Evolutionary conservation across 2,329 filamentous ascomycete species (phyloP).

Genomic region (Penicillium freii): DNA sequence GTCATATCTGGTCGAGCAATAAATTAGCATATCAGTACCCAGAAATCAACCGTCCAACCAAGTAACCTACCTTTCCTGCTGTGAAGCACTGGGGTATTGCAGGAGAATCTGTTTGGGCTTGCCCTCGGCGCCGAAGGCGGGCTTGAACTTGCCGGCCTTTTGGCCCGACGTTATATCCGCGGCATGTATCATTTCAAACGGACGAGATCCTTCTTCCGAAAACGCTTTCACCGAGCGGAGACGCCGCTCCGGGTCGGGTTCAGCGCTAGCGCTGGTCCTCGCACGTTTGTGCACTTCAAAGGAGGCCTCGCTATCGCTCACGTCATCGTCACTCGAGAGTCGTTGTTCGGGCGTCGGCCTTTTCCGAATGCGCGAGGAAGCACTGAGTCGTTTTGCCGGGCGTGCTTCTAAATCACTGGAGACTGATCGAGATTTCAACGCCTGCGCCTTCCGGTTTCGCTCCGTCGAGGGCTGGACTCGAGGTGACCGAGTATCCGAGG

Average conservation of each 20-base stretch:
- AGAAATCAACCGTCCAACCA: not conserved
- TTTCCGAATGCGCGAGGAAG: constrained; percentile 36
- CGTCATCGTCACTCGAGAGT: constrained; percentile 43
- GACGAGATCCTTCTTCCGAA: constrained; percentile 37
- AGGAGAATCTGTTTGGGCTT: constrained; percentile 59
- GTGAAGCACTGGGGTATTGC: constrained; percentile 77
- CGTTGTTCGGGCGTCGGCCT: constrained; percentile 40
- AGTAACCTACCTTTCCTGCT: constrained; percentile 60
- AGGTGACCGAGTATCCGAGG: constrained; percentile 21
- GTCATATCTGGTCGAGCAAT: constrained; percentile 55
- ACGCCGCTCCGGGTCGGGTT: constrained; percentile 45
- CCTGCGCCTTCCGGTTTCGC: constrained; percentile 24
- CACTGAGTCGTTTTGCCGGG: constrained; percentile 33
- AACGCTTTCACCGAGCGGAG: constrained; percentile 49
- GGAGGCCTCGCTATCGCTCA: constrained; percentile 42
- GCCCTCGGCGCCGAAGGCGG: constrained; percentile 49
- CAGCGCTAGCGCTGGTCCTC: constrained; percentile 40
- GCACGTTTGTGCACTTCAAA: constrained; percentile 46
- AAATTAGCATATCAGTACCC: constrained; percentile 7
- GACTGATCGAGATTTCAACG: constrained; percentile 29
- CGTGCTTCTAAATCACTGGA: constrained; percentile 31
- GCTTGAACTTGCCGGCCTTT: constrained; percentile 50
- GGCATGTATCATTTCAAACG: constrained; percentile 50
- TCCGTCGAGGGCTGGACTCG: constrained; percentile 21
- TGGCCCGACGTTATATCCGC: constrained; percentile 47